Conservation (phyloP, 108 stramenopile species). For the Discostella pseudostelligera region DNA sequence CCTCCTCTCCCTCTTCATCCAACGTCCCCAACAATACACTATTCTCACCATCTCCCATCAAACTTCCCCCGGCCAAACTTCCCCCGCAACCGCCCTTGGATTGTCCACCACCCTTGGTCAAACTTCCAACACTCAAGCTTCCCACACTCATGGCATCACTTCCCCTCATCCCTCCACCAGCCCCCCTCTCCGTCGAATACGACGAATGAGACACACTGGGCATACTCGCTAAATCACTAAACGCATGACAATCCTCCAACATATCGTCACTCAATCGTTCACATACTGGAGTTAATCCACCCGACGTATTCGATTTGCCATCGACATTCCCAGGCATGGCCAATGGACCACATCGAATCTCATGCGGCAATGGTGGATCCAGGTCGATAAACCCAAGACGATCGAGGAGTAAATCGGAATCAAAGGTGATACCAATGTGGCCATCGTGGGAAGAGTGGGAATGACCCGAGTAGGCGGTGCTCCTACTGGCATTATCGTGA, state of each 20-base stretch:
- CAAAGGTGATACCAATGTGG: neutral
- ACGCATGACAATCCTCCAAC: slow-evolving; percentile 53
- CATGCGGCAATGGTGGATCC: slow-evolving; percentile 45
- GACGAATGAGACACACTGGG: slow-evolving; percentile 40
- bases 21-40: slow-evolving; percentile 38
- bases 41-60: slow-evolving; percentile 31
- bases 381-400: slow-evolving; percentile 44
- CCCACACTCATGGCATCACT: slow-evolving; percentile 30
- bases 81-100: slow-evolving; percentile 31
- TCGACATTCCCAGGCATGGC: slow-evolving; percentile 18
- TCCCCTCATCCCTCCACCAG: slow-evolving; percentile 26
- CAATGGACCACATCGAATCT: slow-evolving; percentile 45
- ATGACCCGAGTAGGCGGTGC: neutral
- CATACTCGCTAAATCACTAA: slow-evolving; percentile 42
- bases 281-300: slow-evolving; percentile 47
- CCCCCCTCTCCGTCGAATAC: slow-evolving; percentile 13
- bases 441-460: neutral
- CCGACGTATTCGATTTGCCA: slow-evolving; percentile 20
- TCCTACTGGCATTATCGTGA: neutral
- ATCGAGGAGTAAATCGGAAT: slow-evolving; percentile 40
- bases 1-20: slow-evolving; percentile 50
- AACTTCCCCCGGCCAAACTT: slow-evolving; percentile 39
- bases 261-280: slow-evolving; percentile 49
- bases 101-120: slow-evolving; percentile 11
- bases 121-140: slow-evolving; percentile 27